Percentiles rank a stretch among this genome's conserved stretches.
Evolutionary conservation across 1,284 basidiomycete genomes (phyloP).

Genomic region (Filobasidium uniguttulatum): DNA sequence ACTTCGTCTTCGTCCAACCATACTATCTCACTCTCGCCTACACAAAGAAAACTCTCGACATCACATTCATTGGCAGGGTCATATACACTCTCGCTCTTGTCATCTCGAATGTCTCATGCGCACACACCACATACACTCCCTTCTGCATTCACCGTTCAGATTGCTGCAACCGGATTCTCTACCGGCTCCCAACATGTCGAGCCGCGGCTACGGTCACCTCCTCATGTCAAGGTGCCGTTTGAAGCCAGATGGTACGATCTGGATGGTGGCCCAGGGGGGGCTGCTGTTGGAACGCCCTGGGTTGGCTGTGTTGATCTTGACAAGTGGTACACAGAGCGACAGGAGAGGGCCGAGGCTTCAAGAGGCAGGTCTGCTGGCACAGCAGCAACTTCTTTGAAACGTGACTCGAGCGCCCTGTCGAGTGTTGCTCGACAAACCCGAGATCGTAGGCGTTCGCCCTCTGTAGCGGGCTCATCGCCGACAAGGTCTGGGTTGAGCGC

Average conservation of each 20-base stretch:
- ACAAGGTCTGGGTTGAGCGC: too few species aligned
- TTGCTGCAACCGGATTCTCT: slow-evolving; percentile 1
- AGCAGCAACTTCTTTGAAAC: too few species aligned
- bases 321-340: too few species aligned
- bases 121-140: slow-evolving; percentile 12
- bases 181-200: background rate
- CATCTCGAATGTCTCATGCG: slow-evolving; percentile 14
- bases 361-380: too few species aligned
- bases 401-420: too few species aligned
- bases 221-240: slow-evolving; percentile 25
- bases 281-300: slow-evolving; percentile 28
- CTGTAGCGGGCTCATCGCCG: too few species aligned
- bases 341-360: too few species aligned
- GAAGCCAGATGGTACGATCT: slow-evolving; percentile 33
- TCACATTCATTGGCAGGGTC: slow-evolving; percentile 14
- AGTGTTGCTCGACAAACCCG: too few species aligned
- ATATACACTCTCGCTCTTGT: slow-evolving; percentile 15
- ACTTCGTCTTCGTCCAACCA: too few species aligned
- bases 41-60: slow-evolving; percentile 1
- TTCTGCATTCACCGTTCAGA: slow-evolving; percentile 14
- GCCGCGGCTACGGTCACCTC: slow-evolving; percentile 22
- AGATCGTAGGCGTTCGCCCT: too few species aligned
- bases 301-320: slow-evolving; percentile 32
- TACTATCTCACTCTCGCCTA: background rate
- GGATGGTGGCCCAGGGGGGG: slow-evolving; percentile 12